Evolutionary conservation across 257 asterid species (phyloP).

Genomic region (Buddleja alternifolia): DNA sequence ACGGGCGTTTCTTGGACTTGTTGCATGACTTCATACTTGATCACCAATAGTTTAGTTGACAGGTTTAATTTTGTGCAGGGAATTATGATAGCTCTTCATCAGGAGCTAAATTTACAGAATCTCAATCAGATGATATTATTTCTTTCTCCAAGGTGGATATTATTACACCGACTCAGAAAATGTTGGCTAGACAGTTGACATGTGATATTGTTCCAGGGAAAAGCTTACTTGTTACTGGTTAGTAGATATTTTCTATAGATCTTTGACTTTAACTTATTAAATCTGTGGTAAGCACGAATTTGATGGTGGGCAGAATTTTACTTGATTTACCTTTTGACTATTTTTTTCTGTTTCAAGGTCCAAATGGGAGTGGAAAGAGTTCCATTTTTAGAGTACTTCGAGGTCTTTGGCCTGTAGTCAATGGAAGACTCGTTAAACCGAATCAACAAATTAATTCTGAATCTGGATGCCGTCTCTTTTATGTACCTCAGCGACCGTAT

Average conservation of each 20-base stretch:
- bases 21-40: constrained; percentile 5
- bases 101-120: constrained; percentile 40
- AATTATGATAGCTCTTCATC: constrained; percentile 35
- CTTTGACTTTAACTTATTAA: constrained; percentile 1
- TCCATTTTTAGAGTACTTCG: constrained; percentile 95
- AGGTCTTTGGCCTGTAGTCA: constrained; percentile 95
- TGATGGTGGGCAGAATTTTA: neutral
- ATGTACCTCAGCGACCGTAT: constrained; percentile 96
- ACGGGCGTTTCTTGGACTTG: constrained; percentile 3
- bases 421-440: constrained; percentile 79
- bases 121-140: constrained; percentile 57
- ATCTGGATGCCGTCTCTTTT: constrained; percentile 65
- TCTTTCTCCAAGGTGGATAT: constrained; percentile 89
- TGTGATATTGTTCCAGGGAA: constrained; percentile 84
- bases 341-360: constrained; percentile 59
- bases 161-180: constrained; percentile 83
- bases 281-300: constrained; percentile 1
- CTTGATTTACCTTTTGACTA: constrained; percentile 1
- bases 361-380: constrained; percentile 99
- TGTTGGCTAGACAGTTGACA: constrained; percentile 78
- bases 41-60: constrained; percentile 31
- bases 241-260: constrained; percentile 41
- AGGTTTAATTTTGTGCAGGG: constrained; percentile 49
- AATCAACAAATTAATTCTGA: constrained; percentile 47
- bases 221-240: constrained; percentile 96